Percentiles rank a stretch among this genome's conserved stretches.
Conservation (phyloP, 2,329 filamentous ascomycete species). For the Xylariales sp. region DNA sequence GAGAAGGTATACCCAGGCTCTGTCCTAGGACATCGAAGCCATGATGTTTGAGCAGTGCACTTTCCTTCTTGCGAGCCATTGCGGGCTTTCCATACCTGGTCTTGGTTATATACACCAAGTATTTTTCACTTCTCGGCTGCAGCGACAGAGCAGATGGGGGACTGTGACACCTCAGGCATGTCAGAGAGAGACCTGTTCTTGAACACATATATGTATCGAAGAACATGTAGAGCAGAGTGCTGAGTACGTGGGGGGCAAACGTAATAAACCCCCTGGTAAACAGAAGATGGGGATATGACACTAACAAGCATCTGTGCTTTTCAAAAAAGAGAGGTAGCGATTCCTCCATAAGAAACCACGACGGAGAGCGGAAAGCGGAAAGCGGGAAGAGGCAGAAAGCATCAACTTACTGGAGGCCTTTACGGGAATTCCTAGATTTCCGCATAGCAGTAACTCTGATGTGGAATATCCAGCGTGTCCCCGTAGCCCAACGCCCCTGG, state of each 20-base stretch:
- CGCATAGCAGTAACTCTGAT: too few relatives aligned
- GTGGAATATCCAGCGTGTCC: too few relatives aligned
- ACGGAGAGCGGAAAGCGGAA: background rate
- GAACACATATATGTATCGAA: background rate
- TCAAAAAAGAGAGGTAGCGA: too few relatives aligned
- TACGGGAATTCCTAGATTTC: too few relatives aligned
- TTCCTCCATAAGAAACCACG: background rate
- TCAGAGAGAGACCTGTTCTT: constrained; percentile 1
- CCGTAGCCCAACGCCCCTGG: too few relatives aligned
- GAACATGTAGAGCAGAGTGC: background rate
- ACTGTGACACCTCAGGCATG: constrained; percentile 1
- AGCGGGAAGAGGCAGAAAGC: background rate
- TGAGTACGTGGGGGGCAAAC: background rate
- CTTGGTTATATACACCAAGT: constrained; percentile 17
- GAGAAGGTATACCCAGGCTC: constrained; percentile 19
- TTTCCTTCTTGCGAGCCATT: constrained; percentile 19
- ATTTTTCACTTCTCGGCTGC: too few relatives aligned
- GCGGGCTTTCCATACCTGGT: constrained; percentile 19
- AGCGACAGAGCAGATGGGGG: constrained; percentile 1
- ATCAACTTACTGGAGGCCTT: background rate
- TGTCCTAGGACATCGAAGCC: constrained; percentile 21
- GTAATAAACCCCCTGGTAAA: background rate
- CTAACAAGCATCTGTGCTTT: too few relatives aligned
- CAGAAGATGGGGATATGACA: background rate
- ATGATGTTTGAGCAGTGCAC: constrained; percentile 14